These are phyloP conservation scores for Quercus agrifolia DNA, from an alignment of 306 rosid species.

Conservation along the genomic window DNA sequence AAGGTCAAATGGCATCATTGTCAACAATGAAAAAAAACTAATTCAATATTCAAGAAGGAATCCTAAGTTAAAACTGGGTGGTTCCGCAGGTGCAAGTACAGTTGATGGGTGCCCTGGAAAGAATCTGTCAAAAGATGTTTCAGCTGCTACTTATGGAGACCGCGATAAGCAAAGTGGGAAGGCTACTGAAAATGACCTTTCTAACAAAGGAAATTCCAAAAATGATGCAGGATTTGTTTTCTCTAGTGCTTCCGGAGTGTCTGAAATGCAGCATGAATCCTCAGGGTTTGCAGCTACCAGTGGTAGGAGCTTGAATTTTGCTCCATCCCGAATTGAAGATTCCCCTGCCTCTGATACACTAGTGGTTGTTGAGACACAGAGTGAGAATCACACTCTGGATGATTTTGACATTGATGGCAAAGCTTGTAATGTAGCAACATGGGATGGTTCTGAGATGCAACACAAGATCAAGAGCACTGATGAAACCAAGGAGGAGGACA, in stretches of 20 bases:
- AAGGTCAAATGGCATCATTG: conserved; percentile 22
- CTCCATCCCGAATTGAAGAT: conserved; percentile 27
- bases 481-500: conserved; percentile 21
- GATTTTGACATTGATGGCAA: conserved; percentile 25
- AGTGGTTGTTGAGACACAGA: conserved; percentile 26
- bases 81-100: conserved; percentile 30
- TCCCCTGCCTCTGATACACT: conserved; percentile 8
- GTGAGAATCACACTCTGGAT: conserved; percentile 24
- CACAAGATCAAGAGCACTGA: conserved; percentile 23
- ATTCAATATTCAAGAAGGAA: conserved; percentile 85
- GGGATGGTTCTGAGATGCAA: conserved; percentile 25
- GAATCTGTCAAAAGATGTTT: conserved; percentile 8
- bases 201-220: conserved; percentile 31
- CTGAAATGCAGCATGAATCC: conserved; percentile 38
- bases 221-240: conserved; percentile 28
- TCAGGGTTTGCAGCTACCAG: conserved; percentile 29
- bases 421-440: conserved; percentile 20
- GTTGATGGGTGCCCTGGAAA: conserved; percentile 24
- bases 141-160: conserved; percentile 28
- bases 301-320: conserved; percentile 14
- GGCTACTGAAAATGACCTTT: conserved; percentile 21
- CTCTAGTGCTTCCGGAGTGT: conserved; percentile 30
- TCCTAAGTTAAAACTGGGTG: conserved; percentile 48
- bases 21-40: conserved; percentile 39
- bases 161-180: conserved; percentile 23